Evolutionary conservation across 2,329 filamentous ascomycete species (phyloP).

Genomic region (Aspergillus sp.): DNA sequence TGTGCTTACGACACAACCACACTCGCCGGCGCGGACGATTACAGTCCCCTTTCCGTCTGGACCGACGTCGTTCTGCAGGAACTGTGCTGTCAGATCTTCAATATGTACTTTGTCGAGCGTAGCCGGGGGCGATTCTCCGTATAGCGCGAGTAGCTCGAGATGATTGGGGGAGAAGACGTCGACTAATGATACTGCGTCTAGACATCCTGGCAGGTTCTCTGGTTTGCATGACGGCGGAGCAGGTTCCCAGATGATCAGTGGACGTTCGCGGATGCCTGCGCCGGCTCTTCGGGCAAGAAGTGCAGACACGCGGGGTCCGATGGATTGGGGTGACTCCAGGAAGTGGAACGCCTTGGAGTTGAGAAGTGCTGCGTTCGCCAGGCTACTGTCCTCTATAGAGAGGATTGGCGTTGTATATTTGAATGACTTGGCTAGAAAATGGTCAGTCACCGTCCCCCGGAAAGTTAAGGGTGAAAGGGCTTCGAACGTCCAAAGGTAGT

Average conservation of each 20-base stretch:
- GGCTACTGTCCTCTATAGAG: constrained; percentile 7
- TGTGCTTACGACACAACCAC: constrained; percentile 26
- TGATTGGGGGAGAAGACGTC: constrained; percentile 40
- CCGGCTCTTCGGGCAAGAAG: constrained; percentile 17
- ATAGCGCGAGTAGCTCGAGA: constrained; percentile 30
- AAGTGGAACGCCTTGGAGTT: constrained; percentile 17
- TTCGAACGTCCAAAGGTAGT: constrained; percentile 27
- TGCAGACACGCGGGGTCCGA: constrained; percentile 5
- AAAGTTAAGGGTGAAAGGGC: constrained; percentile 5
- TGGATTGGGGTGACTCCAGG: constrained; percentile 16
- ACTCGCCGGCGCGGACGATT: constrained; percentile 30
- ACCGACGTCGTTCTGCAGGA: constrained; percentile 15
- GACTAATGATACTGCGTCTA: constrained; percentile 18
- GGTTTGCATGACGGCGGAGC: constrained; percentile 18
- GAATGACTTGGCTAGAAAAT: constrained; percentile 18
- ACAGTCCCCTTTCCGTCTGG: constrained; percentile 16
- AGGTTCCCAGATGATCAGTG: constrained; percentile 24
- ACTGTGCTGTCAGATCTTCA: constrained; percentile 8
- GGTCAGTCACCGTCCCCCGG: neutral
- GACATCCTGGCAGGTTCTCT: constrained; percentile 19
- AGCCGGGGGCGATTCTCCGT: constrained; percentile 1
- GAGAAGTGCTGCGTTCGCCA: constrained; percentile 9
- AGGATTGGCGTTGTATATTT: constrained; percentile 21
- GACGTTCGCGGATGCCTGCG: constrained; percentile 10
- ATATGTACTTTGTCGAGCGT: constrained; percentile 6